Percentiles rank a stretch among this genome's conserved stretches.
phyloP scores from a whole-genome alignment of 202 grass and related monocot genomes.

The Hordeum pubiflorum region DNA sequence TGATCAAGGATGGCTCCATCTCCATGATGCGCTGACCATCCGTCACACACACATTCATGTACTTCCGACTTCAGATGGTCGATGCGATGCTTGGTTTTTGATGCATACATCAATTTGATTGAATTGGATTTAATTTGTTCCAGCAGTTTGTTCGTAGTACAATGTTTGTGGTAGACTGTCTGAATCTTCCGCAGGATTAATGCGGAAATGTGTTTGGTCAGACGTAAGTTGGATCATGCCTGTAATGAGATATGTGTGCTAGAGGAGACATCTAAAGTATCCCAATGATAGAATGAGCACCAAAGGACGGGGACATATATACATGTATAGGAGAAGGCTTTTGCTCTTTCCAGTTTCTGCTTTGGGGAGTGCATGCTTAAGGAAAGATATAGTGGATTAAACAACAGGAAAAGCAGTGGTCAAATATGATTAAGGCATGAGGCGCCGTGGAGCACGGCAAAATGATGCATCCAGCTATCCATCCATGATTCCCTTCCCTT shows the following conservation, averaged over 20 bases:
- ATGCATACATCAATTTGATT: background rate
- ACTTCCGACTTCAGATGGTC: background rate
- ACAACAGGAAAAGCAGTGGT: background rate
- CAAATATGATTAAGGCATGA: constrained; percentile 34
- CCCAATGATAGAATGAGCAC: background rate
- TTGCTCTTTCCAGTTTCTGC: background rate
- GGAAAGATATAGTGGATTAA: constrained; percentile 7
- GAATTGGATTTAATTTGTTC: background rate
- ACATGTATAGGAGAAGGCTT: too few relatives aligned
- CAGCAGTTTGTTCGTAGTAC: background rate
- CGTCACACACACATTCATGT: background rate
- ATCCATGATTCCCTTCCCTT: background rate
- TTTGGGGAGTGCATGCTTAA: background rate
- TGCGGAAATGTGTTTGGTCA: background rate
- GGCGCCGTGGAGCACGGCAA: background rate
- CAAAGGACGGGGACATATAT: background rate
- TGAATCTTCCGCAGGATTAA: background rate
- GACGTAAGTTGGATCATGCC: background rate
- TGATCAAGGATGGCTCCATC: constrained; percentile 77
- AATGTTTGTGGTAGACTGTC: background rate
- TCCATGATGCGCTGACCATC: constrained; percentile 1
- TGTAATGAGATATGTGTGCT: background rate
- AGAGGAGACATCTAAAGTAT: background rate
- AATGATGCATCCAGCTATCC: constrained; percentile 4
- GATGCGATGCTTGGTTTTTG: constrained; percentile 31